These are phyloP conservation scores for Lobosporangium transversale DNA, from an alignment of 192 early-diverging fungal genomes.

Conservation along the genomic window DNA sequence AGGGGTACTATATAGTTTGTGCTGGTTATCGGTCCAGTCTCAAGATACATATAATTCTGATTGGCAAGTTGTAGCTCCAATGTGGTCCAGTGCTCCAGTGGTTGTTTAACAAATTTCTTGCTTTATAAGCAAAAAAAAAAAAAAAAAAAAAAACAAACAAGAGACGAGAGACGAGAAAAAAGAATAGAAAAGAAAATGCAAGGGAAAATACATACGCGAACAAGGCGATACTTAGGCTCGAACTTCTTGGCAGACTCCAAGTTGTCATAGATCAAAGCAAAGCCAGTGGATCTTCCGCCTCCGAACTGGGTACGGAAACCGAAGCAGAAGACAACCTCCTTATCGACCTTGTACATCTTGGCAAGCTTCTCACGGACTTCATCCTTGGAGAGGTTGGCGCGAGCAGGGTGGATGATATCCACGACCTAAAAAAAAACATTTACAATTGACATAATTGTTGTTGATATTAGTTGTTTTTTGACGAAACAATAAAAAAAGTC, in stretches of 20 bases:
- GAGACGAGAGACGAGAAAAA: too few species aligned
- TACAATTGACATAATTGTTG: neutral
- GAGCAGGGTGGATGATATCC: constrained; percentile 95
- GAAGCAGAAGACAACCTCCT: constrained; percentile 90
- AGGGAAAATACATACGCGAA: constrained; percentile 65
- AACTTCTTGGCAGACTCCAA: constrained; percentile 96
- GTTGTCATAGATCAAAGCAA: constrained; percentile 96
- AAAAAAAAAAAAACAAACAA: too few species aligned
- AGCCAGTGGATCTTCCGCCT: constrained; percentile 96
- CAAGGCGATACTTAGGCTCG: constrained; percentile 97
- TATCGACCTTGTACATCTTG: constrained; percentile 95
- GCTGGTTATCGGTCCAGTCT: too few species aligned
- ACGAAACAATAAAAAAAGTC: neutral
- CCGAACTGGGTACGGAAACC: constrained; percentile 97
- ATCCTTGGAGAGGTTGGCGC: constrained; percentile 91
- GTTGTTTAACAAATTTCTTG: too few species aligned
- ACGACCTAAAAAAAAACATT: constrained; percentile 65
- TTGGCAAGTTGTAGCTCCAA: too few species aligned
- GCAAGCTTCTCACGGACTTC: constrained; percentile 93
- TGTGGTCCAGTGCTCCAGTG: too few species aligned
- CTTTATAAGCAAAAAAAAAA: too few species aligned
- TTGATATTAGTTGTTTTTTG: neutral
- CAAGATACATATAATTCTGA: too few species aligned
- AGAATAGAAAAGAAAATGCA: neutral
- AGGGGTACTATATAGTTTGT: too few species aligned